A percentile compares a stretch with the other conserved stretches of the same genome.
Evolutionary conservation across 768 basidiomycete genomes (phyloP).

Genomic region (Termitomyces sp.): DNA sequence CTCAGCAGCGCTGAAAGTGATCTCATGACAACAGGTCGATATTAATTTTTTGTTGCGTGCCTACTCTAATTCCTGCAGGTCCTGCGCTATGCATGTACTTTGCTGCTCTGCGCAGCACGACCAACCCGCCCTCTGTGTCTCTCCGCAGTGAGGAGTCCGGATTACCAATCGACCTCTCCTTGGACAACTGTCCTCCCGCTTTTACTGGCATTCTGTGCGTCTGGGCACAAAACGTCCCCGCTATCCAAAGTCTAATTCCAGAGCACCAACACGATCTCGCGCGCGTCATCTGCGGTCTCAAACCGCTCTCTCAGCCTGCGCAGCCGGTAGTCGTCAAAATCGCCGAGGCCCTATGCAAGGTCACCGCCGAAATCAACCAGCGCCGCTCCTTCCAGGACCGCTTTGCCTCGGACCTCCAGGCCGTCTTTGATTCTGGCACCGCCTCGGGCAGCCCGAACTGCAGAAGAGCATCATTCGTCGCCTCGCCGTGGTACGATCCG

Average conservation of each 20-base stretch:
- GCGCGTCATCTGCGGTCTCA: conserved; percentile 66
- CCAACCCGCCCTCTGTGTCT: conserved; percentile 75
- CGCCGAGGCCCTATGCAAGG: conserved; percentile 73
- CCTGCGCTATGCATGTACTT: conserved; percentile 84
- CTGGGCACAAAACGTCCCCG: conserved; percentile 63
- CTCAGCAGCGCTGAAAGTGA: conserved; percentile 77
- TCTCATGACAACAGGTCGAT: conserved; percentile 80
- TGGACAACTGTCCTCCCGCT: conserved; percentile 60
- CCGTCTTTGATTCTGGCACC: conserved; percentile 65
- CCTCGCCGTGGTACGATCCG: conserved; percentile 61
- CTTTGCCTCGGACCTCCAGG: conserved; percentile 71
- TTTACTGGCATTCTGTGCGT: conserved; percentile 69
- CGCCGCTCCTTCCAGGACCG: conserved; percentile 79
- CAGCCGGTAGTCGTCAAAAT: conserved; percentile 47
- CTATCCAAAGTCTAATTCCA: conserved; percentile 56
- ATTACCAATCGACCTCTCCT: conserved; percentile 52
- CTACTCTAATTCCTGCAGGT: conserved; percentile 29
- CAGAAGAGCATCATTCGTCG: conserved; percentile 59
- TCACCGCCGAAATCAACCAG: conserved; percentile 85
- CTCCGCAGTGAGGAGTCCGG: conserved; percentile 39
- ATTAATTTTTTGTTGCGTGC: neutral
- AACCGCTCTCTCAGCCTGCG: conserved; percentile 36
- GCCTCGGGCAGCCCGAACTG: conserved; percentile 21
- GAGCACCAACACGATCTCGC: conserved; percentile 80
- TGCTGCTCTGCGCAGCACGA: conserved; percentile 71